Conservation (phyloP, 768 basidiomycete species). For the Mycena maculata region DNA sequence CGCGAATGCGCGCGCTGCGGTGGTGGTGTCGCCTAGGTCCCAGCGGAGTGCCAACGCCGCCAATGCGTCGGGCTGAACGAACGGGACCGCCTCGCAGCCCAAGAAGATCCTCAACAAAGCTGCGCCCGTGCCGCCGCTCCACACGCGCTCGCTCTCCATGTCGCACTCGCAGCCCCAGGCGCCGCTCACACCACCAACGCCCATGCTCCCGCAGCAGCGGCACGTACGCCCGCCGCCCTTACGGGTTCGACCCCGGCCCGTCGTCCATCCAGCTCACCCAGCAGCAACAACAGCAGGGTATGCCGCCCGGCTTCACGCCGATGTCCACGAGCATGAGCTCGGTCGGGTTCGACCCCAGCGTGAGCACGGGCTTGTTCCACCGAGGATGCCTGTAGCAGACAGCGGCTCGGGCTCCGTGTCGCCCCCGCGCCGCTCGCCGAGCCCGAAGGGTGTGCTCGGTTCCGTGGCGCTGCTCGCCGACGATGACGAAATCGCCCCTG, state of each 20-base stretch:
- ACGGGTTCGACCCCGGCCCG: slow-evolving; percentile 60
- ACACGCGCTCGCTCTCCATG: slow-evolving; percentile 40
- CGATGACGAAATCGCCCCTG: slow-evolving; percentile 79
- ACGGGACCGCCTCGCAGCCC: slow-evolving; percentile 55
- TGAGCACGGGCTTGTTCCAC: slow-evolving; percentile 45
- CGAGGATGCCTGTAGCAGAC: slow-evolving; percentile 54
- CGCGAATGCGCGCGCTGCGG: slow-evolving; percentile 55
- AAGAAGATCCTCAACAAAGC: slow-evolving; percentile 73
- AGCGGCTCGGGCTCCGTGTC: slow-evolving; percentile 70
- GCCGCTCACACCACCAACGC: slow-evolving; percentile 60
- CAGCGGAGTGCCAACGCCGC: slow-evolving; percentile 51
- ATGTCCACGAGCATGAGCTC: slow-evolving; percentile 66
- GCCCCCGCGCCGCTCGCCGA: slow-evolving; percentile 58
- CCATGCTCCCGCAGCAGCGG: slow-evolving; percentile 61
- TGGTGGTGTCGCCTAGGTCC: slow-evolving; percentile 52
- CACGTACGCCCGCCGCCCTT: slow-evolving; percentile 61
- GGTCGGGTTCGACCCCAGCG: slow-evolving; percentile 61
- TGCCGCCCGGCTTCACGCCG: slow-evolving; percentile 63
- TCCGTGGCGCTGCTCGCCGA: slow-evolving; percentile 83
- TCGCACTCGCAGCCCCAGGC: slow-evolving; percentile 61
- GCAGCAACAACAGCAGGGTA: slow-evolving; percentile 41
- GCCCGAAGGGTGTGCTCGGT: slow-evolving; percentile 76
- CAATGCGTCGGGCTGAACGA: slow-evolving; percentile 55
- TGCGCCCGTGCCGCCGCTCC: slow-evolving; percentile 36
- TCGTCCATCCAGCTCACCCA: slow-evolving; percentile 52